Evolutionary conservation across 345 rosid genomes (phyloP).

Genomic region (Lepidium sativum): DNA sequence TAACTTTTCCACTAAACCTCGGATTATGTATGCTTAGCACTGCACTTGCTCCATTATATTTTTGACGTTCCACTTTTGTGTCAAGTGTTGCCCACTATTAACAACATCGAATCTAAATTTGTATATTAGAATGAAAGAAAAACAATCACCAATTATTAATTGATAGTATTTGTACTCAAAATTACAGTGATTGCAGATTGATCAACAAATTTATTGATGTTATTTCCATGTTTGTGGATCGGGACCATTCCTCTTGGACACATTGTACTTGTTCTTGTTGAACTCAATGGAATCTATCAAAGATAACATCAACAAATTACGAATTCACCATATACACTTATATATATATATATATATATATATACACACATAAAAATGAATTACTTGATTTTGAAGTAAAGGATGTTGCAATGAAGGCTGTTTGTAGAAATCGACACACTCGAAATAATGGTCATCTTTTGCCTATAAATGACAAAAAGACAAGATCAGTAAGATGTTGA

Average conservation of each 20-base stretch:
- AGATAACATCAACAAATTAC: neutral
- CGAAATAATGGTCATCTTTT: neutral
- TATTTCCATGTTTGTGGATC: neutral
- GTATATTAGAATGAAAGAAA: neutral
- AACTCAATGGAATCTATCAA: neutral
- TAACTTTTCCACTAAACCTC: neutral
- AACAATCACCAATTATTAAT: neutral
- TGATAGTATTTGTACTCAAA: neutral
- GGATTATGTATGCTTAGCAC: neutral
- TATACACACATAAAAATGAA: too few species aligned
- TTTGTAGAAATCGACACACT: neutral
- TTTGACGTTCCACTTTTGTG: neutral
- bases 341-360: too few species aligned
- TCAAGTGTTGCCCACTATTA: slow-evolving; percentile 3
- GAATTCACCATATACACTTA: neutral
- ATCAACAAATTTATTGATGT: neutral
- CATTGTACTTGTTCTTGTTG: neutral
- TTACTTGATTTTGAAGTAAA: neutral
- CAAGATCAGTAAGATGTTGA: neutral
- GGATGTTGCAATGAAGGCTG: slow-evolving; percentile 5
- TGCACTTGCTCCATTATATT: neutral
- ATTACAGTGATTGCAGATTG: neutral
- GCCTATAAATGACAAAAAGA: neutral
- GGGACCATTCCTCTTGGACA: slow-evolving; percentile 11
- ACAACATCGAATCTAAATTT: neutral